Base-by-base conservation (phyloP, 2,329 filamentous ascomycete genomes). In the Fusarium sp. region DNA sequence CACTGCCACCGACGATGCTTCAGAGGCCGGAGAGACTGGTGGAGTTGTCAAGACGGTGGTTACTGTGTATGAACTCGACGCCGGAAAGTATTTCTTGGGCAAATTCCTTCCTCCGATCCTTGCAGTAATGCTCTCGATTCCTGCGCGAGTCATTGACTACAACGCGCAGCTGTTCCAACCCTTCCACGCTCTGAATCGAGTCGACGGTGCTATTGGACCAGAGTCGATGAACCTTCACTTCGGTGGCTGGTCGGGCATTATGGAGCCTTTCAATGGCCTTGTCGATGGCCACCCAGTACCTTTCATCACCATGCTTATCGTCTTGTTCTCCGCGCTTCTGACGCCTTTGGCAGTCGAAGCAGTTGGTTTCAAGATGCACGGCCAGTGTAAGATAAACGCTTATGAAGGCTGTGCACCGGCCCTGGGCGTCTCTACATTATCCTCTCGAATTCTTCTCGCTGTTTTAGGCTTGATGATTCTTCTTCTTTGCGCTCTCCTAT, bases 181-280 rank as follows among this genome's bases (percentile, higher is more conserved):
- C 4, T 84, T 84, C 65, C 79, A 81, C 54, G 76, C 80, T 6
- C 73, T 86, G 27, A 76, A 79, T n/a, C 74, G 67, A 9, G 64
- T 74, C 0, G 69, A 75, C 6, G 83, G 83, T 4, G 80, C 79
- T 0, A 53, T 72, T 0, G 83, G 83, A 0, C 66, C 72, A 2
- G 76, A 82, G 39, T 83, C 82, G 0, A 75, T 84, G 50, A 81
- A 78, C 6, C 75, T 84, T 11, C 76, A 81, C 56, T 84, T 82
- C 29, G 58, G 69, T 5, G 80, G 81, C 0, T 67, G 79, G 53
- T 72, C 75, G 11, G 77, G 77, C 8, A 72, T 83, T 9, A 11
- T 78, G 2, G 72, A 74, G 4, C 80, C 81, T 0, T 66, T 80
- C 21, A 59, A 70, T 7, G 73, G 76, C 2, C 69, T 82, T 1